Base-by-base conservation (phyloP, 257 asterid genomes). In the Salvia miltiorrhiza region DNA sequence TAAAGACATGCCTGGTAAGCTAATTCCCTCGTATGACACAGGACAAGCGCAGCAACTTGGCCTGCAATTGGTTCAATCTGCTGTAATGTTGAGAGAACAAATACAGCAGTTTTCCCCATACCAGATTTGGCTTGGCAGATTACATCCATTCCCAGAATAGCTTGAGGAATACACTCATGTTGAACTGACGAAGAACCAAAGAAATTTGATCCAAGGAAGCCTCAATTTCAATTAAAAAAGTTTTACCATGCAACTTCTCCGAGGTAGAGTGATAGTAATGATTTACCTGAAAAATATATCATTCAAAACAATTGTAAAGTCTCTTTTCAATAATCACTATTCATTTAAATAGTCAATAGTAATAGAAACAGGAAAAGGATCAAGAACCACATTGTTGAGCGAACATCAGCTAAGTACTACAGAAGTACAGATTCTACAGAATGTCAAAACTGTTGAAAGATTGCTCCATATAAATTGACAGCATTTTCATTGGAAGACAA, bases 161-260 rank as follows among this genome's bases (percentile, higher is more conserved):
- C 98, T 89, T 92, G 98, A 44, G 98, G 98, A 52, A 92, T 92
- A 70, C 98, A 89, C 84, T 92, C 98, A 8, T 92, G 98, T 92
- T 92, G 98, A 73, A 92, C 98, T 92, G 89, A 67, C 77, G 92
- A 83, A 85, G 88, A 90, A 84, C 92, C 89, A 89, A 86, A 87
- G 78, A 87, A 84, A 87, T 78, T 80, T 78, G 85, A 82, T 72
- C 90, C 79, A 86, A 81, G 86, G 85, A 80, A 82, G 84, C 93
- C 96, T 86, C 94, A 92, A 82, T 83, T 86, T 85, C 85, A 83
- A 79, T 78, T 81, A 75, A 81, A 86, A 91, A 89, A 77, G 79
- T 84, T 76, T 83, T 85, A 89, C 87, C 95, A 83, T 79, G 82
- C 76, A 84, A 90, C 90, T 79, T 87, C 92, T 80, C 88, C 93